Conservation (phyloP, 2,329 filamentous ascomycete species). For the Neonectria faginata region DNA sequence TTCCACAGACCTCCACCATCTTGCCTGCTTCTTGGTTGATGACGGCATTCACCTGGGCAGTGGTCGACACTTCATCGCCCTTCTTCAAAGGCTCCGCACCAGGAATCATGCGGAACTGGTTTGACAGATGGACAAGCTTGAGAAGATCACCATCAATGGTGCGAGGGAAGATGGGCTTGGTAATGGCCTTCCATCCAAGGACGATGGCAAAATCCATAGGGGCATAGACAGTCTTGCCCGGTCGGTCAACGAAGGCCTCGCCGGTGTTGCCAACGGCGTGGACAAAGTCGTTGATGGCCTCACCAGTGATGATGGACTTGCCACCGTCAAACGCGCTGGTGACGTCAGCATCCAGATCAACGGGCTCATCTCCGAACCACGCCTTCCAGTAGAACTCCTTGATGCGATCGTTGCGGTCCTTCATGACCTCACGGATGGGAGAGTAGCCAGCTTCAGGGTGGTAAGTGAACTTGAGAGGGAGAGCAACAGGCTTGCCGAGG, state of each 20-base stretch:
- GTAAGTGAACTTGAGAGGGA: conserved; percentile 91
- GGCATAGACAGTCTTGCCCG: conserved; percentile 91
- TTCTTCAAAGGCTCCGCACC: conserved; percentile 96
- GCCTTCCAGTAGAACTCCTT: conserved; percentile 99
- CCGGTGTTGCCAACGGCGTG: conserved; percentile 98
- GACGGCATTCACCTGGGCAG: conserved; percentile 95
- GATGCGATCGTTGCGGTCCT: conserved; percentile 94
- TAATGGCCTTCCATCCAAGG: conserved; percentile 99
- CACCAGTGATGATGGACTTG: conserved; percentile 84
- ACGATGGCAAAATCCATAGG: conserved; percentile 99
- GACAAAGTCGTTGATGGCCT: conserved; percentile 98
- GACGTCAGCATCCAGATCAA: conserved; percentile 86
- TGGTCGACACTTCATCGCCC: conserved; percentile 91
- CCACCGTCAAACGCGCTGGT: conserved; percentile 93
- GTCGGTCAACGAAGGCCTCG: conserved; percentile 95
- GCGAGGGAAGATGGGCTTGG: conserved; percentile 97
- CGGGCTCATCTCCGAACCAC: conserved; percentile 90
- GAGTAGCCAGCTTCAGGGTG: conserved; percentile 96
- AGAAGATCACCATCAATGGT: conserved; percentile 96
- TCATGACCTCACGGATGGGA: conserved; percentile 97
- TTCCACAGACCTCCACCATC: conserved; percentile 99
- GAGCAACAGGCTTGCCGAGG: conserved; percentile 81
- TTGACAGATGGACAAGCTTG: conserved; percentile 96
- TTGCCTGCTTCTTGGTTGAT: conserved; percentile 98
- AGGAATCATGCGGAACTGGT: conserved; percentile 97